Evolutionary conservation across 78 protist genomes (phyloP), one percentile per base, ranked within the genome.

Genomic region (Dictyostelium intermedium): DNA sequence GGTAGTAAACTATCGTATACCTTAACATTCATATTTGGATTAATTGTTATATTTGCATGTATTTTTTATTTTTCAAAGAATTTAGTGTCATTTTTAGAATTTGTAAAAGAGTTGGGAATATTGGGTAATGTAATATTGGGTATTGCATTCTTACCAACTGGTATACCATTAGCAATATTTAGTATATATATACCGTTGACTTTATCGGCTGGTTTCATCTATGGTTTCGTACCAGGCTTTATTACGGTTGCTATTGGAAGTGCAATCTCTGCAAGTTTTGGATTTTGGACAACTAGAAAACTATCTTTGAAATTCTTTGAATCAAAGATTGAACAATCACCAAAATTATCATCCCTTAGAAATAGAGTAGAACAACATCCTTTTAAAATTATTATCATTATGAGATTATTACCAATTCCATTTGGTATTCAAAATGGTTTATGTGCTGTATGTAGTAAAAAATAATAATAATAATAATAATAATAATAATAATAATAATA

Each of bases 61-160:
- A 89, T 89, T 66, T 89, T 74, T 81, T 89, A 89, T 66, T 89
- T 89, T 60, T 89, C 94, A 43, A 89, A 89, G 14, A 78, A 89
- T 74, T 39, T 89, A 25, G 35, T 80, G 30, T 53, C 85, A 43
- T 89, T 89, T 66, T 61, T 89, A 20, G 94, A 89, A 76, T 37
- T 89, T 70, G 94, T 89, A 9, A 81, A 89, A 81, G 69, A 89
- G 10, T 50, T 80, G 77, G 94, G 94, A 10, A 2, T 47, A 13
- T 35, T 78, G 43, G 94, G 94, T 8, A 89, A 89, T 47, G 25
- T 89, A 5, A 89, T 89, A 13, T 80, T 89, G 63, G 94, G 43
- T 18, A 37, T 69, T 20, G 82, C 94, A 32, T 89, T 34, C 50
- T 14, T 89, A 45, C 94, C 94, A 23, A 89, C 94, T 34, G 94